Conservation (phyloP, 192 early-diverging fungal species). For the Chytriomyces hyalinus region DNA sequence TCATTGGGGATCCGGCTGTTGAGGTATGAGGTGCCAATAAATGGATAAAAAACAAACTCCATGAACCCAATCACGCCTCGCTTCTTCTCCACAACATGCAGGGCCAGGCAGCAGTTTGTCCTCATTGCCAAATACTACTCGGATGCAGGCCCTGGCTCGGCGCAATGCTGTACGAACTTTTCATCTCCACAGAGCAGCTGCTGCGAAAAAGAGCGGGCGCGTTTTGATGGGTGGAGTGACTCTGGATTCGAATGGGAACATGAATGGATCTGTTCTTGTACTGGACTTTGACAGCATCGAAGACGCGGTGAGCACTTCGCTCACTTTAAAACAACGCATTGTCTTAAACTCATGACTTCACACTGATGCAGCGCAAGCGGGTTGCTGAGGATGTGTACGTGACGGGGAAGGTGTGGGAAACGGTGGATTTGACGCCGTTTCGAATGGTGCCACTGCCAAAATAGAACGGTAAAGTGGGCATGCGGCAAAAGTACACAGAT, state of each 20-base stretch:
- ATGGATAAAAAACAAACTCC: not conserved
- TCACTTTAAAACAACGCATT: not conserved
- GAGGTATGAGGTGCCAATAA: not conserved
- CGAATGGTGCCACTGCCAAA: slow-evolving; percentile 32
- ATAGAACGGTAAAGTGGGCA: slow-evolving; percentile 3
- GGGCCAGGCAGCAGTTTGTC: slow-evolving; percentile 16
- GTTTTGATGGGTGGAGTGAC: slow-evolving; percentile 44
- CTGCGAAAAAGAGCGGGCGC: slow-evolving; percentile 16
- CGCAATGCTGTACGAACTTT: slow-evolving; percentile 26
- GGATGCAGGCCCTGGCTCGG: slow-evolving; percentile 36
- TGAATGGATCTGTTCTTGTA: slow-evolving; percentile 46
- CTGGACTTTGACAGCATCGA: slow-evolving; percentile 37
- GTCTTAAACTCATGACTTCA: not conserved
- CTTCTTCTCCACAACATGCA: slow-evolving; percentile 10
- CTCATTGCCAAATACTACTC: slow-evolving; percentile 40
- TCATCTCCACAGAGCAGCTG: slow-evolving; percentile 33
- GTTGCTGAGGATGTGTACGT: slow-evolving; percentile 41
- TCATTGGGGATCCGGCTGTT: not conserved
- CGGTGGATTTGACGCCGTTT: slow-evolving; percentile 40
- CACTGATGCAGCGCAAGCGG: slow-evolving; percentile 12
- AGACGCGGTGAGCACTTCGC: slow-evolving; percentile 31
- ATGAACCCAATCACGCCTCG: not conserved
- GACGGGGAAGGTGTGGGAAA: slow-evolving; percentile 43
- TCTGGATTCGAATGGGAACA: slow-evolving; percentile 20
- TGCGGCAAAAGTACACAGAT: not conserved